These are phyloP conservation scores for Amniculicola lignicola DNA, from an alignment of 495 filamentous ascomycete genomes.

Conservation along the genomic window DNA sequence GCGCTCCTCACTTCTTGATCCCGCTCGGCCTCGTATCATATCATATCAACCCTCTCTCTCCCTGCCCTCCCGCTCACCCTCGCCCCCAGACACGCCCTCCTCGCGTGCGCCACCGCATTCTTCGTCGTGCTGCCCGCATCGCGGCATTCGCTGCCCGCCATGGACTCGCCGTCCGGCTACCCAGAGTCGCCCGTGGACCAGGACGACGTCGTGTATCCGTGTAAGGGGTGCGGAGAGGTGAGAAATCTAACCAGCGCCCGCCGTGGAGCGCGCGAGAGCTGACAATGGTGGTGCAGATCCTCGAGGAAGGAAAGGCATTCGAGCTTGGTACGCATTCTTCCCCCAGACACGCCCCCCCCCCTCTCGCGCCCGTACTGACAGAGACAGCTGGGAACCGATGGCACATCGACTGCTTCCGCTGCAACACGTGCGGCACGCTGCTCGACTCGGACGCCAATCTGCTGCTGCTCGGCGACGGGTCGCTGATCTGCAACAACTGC, in stretches of 20 bases:
- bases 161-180: constrained; percentile 63
- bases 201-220: constrained; percentile 84
- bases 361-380: constrained; percentile 24
- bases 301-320: constrained; percentile 98
- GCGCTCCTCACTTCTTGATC: too few relatives aligned
- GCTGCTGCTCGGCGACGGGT: constrained; percentile 93
- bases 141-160: constrained; percentile 20
- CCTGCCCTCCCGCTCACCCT: not conserved
- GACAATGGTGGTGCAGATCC: constrained; percentile 57
- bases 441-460: constrained; percentile 99
- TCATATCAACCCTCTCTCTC: not conserved
- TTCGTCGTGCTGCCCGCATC: not conserved
- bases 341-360: constrained; percentile 4
- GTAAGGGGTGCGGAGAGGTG: constrained; percentile 98
- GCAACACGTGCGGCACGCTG: constrained; percentile 90
- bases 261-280: constrained; percentile 25
- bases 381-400: constrained; percentile 87
- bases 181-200: constrained; percentile 81
- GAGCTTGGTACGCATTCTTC: constrained; percentile 71
- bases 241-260: constrained; percentile 17
- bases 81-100: not conserved
- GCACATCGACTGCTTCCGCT: constrained; percentile 99
- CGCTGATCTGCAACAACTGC: constrained; percentile 98
- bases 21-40: not conserved
- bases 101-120: not conserved